Evolutionary conservation across 1,139 yeast genomes (phyloP).

Genomic region (Candida glucosophila): DNA sequence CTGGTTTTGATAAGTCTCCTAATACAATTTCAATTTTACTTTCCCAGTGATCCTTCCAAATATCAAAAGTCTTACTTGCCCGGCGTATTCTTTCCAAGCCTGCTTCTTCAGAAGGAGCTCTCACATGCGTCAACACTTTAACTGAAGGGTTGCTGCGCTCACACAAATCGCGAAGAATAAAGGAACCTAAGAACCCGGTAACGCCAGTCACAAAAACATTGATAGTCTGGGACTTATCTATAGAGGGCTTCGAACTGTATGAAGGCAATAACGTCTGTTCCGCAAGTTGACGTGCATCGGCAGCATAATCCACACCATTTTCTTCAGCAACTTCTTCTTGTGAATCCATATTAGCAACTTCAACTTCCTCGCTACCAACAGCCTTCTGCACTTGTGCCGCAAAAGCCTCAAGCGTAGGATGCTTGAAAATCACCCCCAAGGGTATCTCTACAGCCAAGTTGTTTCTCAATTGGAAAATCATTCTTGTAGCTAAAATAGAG

Average conservation of each 20-base stretch:
- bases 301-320: constrained; percentile 50
- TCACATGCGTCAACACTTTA: constrained; percentile 77
- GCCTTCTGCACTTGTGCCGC: constrained; percentile 62
- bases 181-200: constrained; percentile 94
- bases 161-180: constrained; percentile 65
- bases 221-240: constrained; percentile 28
- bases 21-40: constrained; percentile 59
- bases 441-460: constrained; percentile 74
- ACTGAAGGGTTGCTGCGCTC: constrained; percentile 33
- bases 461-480: constrained; percentile 89
- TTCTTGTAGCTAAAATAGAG: constrained; percentile 90
- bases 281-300: constrained; percentile 62
- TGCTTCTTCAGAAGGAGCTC: constrained; percentile 62
- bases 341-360: constrained; percentile 28
- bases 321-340: constrained; percentile 32
- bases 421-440: constrained; percentile 78
- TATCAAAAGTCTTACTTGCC: constrained; percentile 79
- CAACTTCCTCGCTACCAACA: constrained; percentile 36
- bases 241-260: constrained; percentile 20
- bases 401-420: constrained; percentile 76
- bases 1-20: constrained; percentile 68
- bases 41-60: constrained; percentile 65
- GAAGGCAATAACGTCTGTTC: constrained; percentile 33
- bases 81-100: constrained; percentile 71
- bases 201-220: constrained; percentile 89